These are phyloP conservation scores for Sporothrix dimorphospora DNA, from an alignment of 2,329 filamentous ascomycete genomes.

Conservation along the genomic window DNA sequence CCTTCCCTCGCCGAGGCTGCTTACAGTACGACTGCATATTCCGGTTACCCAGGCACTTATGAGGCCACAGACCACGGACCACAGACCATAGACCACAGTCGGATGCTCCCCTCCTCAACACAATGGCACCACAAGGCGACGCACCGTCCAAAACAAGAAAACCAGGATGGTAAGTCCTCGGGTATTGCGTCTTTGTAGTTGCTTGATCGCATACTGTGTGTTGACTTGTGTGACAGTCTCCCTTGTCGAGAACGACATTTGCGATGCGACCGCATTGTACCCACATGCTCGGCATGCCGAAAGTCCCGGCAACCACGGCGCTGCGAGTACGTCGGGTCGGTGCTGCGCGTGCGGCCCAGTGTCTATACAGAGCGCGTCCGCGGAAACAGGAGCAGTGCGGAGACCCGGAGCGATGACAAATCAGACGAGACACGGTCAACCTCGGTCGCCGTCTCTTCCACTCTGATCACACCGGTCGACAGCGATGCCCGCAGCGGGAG, in stretches of 20 bases:
- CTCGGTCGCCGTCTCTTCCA: background rate
- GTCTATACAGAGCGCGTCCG: background rate
- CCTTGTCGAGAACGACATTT: background rate
- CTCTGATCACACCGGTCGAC: background rate
- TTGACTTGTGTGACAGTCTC: background rate
- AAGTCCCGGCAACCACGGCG: background rate
- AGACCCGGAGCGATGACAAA: background rate
- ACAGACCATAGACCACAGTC: background rate
- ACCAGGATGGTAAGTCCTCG: background rate
- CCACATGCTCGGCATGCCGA: background rate
- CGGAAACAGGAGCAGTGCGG: background rate
- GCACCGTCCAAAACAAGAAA: background rate
- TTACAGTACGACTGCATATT: conserved; percentile 4
- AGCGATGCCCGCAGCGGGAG: background rate
- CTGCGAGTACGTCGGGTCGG: background rate
- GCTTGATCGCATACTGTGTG: background rate
- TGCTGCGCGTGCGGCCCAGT: background rate
- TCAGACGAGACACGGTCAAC: background rate
- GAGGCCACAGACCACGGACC: background rate
- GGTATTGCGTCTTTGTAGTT: background rate
- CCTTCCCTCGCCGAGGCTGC: background rate
- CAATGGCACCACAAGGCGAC: conserved; percentile 3
- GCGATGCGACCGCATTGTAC: background rate
- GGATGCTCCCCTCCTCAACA: too few species aligned
- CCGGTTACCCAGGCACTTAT: background rate